Conservation (phyloP, 768 basidiomycete species). For the Tulasnella calospora region DNA sequence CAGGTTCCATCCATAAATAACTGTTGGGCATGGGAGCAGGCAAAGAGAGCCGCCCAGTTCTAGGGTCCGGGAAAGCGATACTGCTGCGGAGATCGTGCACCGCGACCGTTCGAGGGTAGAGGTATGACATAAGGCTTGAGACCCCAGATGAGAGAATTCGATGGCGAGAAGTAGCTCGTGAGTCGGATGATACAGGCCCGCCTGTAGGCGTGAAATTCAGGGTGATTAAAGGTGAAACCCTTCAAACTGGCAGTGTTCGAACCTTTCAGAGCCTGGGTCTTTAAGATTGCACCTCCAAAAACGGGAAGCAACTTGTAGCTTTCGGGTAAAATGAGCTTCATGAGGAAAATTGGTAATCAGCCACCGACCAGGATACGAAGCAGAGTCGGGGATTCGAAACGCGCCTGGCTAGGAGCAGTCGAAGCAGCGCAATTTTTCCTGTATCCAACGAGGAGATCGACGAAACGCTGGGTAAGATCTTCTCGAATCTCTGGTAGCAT, state of each 20-base stretch:
- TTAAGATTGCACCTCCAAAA: slow-evolving; percentile 73
- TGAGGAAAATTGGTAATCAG: not conserved
- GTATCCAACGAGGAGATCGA: slow-evolving; percentile 77
- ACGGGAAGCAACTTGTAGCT: slow-evolving; percentile 82
- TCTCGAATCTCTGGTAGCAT: slow-evolving; percentile 75
- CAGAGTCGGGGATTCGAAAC: slow-evolving; percentile 22
- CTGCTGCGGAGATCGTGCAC: slow-evolving; percentile 75
- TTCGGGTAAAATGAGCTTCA: slow-evolving; percentile 88
- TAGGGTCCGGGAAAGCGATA: slow-evolving; percentile 61
- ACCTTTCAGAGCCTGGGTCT: slow-evolving; percentile 94
- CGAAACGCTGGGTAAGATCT: slow-evolving; percentile 76
- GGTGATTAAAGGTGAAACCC: not conserved
- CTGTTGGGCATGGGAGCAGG: slow-evolving; percentile 78
- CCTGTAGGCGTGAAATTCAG: slow-evolving; percentile 44
- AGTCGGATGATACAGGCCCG: slow-evolving; percentile 86
- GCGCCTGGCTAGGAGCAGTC: slow-evolving; percentile 71
- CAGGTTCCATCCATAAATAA: slow-evolving; percentile 80
- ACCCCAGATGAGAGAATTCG: slow-evolving; percentile 66
- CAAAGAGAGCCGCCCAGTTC: slow-evolving; percentile 54
- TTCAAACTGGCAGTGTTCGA: slow-evolving; percentile 25
- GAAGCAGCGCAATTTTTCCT: slow-evolving; percentile 81
- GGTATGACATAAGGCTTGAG: slow-evolving; percentile 62
- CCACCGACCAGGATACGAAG: not conserved
- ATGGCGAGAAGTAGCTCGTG: slow-evolving; percentile 80
- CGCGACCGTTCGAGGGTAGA: slow-evolving; percentile 86